Evolutionary conservation across 331 rosid species (phyloP).

Genomic region (Erythrophleum ivorense): DNA sequence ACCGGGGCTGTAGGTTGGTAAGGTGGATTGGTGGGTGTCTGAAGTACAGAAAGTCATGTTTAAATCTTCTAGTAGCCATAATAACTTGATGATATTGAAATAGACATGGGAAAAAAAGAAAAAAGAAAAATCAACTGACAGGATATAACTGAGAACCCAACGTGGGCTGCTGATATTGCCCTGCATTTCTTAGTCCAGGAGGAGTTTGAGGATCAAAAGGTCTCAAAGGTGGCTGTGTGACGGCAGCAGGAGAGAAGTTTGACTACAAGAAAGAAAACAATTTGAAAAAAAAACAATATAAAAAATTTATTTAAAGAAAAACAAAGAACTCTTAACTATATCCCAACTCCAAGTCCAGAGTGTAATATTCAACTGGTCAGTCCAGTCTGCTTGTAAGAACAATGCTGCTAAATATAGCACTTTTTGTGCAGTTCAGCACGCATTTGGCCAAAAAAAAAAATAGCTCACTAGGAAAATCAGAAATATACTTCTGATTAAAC

Average conservation of each 20-base stretch:
- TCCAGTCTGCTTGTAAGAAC: background rate
- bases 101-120: conserved; percentile 20
- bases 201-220: conserved; percentile 86
- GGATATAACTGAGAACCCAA: conserved; percentile 95
- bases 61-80: conserved; percentile 20
- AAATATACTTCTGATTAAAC: background rate
- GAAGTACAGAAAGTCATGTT: conserved; percentile 43
- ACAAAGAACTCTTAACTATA: background rate
- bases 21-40: conserved; percentile 63
- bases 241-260: conserved; percentile 55
- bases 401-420: background rate
- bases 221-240: conserved; percentile 60
- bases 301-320: background rate
- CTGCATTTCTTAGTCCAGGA: conserved; percentile 69
- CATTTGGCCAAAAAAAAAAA: conserved; percentile 5
- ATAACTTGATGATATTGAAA: conserved; percentile 25
- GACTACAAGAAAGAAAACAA: conserved; percentile 51
- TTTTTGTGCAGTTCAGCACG: background rate
- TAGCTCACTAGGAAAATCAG: background rate
- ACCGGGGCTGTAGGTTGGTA: conserved; percentile 68
- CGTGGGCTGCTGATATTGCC: conserved; percentile 78
- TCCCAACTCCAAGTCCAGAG: background rate
- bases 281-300: conserved; percentile 1
- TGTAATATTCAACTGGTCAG: background rate
- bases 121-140: conserved; percentile 52